phyloP scores from a whole-genome alignment of 768 basidiomycete genomes.

The Termitomyces eurrhizus region DNA sequence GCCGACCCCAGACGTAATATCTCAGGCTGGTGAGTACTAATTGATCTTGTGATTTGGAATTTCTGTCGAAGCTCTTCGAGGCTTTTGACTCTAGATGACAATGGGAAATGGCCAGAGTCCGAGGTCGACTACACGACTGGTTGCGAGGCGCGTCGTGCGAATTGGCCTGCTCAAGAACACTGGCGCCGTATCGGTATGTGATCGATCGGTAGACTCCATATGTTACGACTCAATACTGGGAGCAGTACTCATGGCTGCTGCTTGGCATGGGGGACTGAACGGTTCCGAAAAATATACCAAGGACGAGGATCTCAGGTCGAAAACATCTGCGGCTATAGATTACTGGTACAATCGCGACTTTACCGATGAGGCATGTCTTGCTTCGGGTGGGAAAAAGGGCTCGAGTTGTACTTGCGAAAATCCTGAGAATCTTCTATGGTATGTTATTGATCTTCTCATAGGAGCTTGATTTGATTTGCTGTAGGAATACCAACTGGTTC shows the following conservation, averaged over 20 bases:
- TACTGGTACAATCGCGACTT: slow-evolving; percentile 54
- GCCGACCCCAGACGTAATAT: slow-evolving; percentile 10
- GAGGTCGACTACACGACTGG: slow-evolving; percentile 49
- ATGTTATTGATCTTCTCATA: slow-evolving; percentile 10
- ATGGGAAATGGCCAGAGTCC: slow-evolving; percentile 40
- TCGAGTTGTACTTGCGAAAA: slow-evolving; percentile 46
- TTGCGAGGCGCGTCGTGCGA: slow-evolving; percentile 46
- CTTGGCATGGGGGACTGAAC: slow-evolving; percentile 45
- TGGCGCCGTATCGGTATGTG: slow-evolving; percentile 42
- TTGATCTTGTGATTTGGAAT: background rate
- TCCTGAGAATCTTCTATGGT: slow-evolving; percentile 29
- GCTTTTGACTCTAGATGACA: slow-evolving; percentile 17
- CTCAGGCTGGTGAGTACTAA: slow-evolving; percentile 11
- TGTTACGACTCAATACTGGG: background rate
- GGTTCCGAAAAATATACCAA: slow-evolving; percentile 34
- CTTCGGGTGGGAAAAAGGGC: slow-evolving; percentile 34
- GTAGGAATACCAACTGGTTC: slow-evolving; percentile 54
- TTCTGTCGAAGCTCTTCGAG: slow-evolving; percentile 5
- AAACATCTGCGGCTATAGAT: slow-evolving; percentile 38
- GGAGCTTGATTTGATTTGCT: background rate
- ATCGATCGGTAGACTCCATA: background rate
- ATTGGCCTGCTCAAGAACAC: slow-evolving; percentile 55
- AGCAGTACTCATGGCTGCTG: slow-evolving; percentile 43
- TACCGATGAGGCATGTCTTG: slow-evolving; percentile 40
- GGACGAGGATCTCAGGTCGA: slow-evolving; percentile 27